Conservation (phyloP, 208 protist species). For the Wallacemonas sp. region DNA sequence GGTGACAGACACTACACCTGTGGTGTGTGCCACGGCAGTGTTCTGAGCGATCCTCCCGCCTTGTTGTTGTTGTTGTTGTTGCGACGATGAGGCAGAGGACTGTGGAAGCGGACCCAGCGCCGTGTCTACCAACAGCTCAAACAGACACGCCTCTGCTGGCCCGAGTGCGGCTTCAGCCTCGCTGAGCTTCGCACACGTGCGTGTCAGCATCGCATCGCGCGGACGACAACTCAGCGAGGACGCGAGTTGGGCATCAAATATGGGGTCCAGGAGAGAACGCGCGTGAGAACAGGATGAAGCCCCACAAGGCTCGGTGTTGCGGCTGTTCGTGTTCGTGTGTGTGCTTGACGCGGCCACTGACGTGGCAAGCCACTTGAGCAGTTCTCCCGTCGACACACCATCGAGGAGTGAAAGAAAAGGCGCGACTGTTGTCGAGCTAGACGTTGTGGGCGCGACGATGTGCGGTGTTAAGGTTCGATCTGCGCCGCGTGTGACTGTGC, state of each 20-base stretch:
- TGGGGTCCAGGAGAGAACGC: not conserved
- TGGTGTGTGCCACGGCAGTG: too few species aligned
- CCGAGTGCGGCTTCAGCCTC: not conserved
- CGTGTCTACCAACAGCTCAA: conserved; percentile 25
- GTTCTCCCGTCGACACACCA: not conserved
- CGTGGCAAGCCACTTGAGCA: conserved; percentile 1
- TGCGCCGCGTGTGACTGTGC: not conserved
- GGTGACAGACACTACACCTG: too few species aligned
- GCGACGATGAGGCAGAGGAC: too few species aligned
- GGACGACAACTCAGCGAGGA: not conserved
- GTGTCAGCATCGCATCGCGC: conserved; percentile 2
- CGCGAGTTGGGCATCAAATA: not conserved
- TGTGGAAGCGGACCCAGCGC: too few species aligned
- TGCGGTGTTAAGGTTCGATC: not conserved
- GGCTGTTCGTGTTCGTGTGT: too few species aligned
- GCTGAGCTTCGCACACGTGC: not conserved
- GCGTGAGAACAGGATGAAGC: too few species aligned
- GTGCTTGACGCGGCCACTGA: not conserved
- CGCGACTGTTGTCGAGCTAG: not conserved
- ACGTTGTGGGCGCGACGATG: not conserved
- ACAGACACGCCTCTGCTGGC: conserved; percentile 34
- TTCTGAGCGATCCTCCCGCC: too few species aligned
- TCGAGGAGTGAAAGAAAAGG: not conserved
- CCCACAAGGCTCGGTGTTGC: too few species aligned
- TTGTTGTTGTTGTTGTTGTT: too few species aligned